Percentiles rank a stretch among this genome's conserved stretches.
Evolutionary conservation across 31 red algal genomes (phyloP).

Genomic region (Bonnemaisonia californica): DNA sequence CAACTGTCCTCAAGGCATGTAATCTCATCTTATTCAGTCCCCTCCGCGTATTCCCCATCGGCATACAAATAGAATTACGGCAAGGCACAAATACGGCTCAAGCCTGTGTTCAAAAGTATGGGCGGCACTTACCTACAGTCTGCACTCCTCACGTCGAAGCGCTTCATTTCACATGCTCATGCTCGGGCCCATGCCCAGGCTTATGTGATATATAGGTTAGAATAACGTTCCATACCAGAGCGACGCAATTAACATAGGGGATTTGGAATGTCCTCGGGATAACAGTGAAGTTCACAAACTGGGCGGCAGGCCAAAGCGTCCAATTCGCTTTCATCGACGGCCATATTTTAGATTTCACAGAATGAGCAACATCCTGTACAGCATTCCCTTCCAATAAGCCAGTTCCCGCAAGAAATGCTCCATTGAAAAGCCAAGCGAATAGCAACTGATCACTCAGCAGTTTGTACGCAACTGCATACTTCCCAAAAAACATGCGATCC

Average conservation of each 20-base stretch:
- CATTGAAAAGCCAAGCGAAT: conserved; percentile 61
- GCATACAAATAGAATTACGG: too few relatives aligned
- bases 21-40: too few relatives aligned
- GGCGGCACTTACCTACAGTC: too few relatives aligned
- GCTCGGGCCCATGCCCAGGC: too few relatives aligned
- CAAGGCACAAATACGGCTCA: too few relatives aligned
- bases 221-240: conserved; percentile 79
- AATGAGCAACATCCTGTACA: conserved; percentile 29
- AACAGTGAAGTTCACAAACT: conserved; percentile 85
- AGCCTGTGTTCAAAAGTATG: too few relatives aligned
- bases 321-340: conserved; percentile 80
- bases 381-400: conserved; percentile 58
- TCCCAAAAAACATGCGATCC: conserved; percentile 40
- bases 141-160: too few relatives aligned
- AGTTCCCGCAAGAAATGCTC: conserved; percentile 54
- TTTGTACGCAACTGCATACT: conserved; percentile 51
- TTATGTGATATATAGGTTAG: conserved; percentile 69
- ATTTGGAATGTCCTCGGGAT: conserved; percentile 73
- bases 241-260: conserved; percentile 83
- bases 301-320: conserved; percentile 88
- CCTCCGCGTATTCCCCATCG: too few relatives aligned
- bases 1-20: too few relatives aligned
- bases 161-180: too few relatives aligned
- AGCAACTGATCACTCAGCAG: conserved; percentile 63
- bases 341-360: conserved; percentile 52